Evolutionary conservation across 495 filamentous ascomycete species (phyloP), one percentile per base, ranked within the genome.

Genomic region (Penicillium chermesinum): DNA sequence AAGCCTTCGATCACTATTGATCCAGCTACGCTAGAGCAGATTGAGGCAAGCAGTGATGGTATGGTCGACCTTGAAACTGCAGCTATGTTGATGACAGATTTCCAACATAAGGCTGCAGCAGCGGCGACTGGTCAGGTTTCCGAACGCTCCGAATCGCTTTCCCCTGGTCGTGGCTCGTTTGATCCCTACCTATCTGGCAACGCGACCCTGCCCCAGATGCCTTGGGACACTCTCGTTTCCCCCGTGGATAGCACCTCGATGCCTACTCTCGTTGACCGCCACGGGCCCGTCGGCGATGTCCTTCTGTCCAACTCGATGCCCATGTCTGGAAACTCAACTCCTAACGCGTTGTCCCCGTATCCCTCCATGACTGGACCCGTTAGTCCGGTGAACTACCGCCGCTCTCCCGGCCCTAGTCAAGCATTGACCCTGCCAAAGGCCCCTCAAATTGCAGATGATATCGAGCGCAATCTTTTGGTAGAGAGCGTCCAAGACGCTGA

Each of bases 61-160:
- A 88, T 93, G 78, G 88, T 95, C 65, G 91, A 96, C 73, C 83
- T 96, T 67, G 93, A 98, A 80, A 91, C 90, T 62, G 93, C 93
- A 60, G 93, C 94, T 54, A 96, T 95, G 88, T 83, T 98, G 75
- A 93, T 98, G 79, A 93, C 94, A 64, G 89, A 97, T 71, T 86
- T 97, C 67, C 94, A 95, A 74, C 89, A 96, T 71, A 95, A 96
- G 73, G 91, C 93, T 59, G 87, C 85, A 57, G 88, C 87, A 41
- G 84, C 86, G 32, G 91, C 89, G 73, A 86, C 81, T 49, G 77
- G 75, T 55, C 82, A 86, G 63, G 71, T 79, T 57, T 88, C 85
- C 66, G 84, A 89, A 54, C 72, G 78, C 57, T 84, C 84, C 59
- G 78, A 81, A 53, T 80, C 84, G 27, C 89, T 87, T 62, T 84